These are phyloP conservation scores for Kitagawia praeruptora DNA, from an alignment of 129 eudicot species.

Conservation along the genomic window DNA sequence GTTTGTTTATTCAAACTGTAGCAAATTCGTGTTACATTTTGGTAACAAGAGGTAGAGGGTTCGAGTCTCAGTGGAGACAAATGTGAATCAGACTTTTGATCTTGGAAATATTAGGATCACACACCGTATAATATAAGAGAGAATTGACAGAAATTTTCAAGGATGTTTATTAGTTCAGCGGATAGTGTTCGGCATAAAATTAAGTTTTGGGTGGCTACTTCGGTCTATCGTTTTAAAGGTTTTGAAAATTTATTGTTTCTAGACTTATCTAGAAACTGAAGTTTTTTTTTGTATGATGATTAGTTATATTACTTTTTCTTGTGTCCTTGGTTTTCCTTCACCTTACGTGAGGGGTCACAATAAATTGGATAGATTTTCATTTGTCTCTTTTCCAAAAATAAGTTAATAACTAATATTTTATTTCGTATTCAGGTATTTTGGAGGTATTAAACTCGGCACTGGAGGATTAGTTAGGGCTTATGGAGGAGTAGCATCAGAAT, in stretches of 20 bases:
- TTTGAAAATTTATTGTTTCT: too few species aligned
- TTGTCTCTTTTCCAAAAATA: background rate
- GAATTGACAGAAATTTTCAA: background rate
- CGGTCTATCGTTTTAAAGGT: background rate
- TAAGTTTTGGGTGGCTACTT: background rate
- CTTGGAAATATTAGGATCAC: background rate
- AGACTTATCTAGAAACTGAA: background rate
- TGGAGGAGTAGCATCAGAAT: conserved; percentile 93
- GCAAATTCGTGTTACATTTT: too few species aligned
- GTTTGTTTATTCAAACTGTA: background rate
- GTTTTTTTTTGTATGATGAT: background rate
- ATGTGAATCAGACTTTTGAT: background rate
- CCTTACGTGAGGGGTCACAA: background rate
- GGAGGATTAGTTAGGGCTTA: conserved; percentile 96
- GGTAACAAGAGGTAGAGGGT: background rate
- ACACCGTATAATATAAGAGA: background rate
- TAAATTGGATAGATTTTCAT: background rate
- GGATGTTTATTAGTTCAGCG: background rate
- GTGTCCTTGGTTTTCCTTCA: background rate
- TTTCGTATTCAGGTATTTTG: conserved; percentile 54
- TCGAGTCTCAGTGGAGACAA: background rate
- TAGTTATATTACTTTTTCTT: background rate
- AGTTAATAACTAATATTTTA: background rate
- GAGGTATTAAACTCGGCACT: conserved; percentile 91
- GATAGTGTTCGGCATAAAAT: background rate